Percentiles rank a stretch among this genome's conserved stretches.
These are phyloP conservation scores for Usnea hakonensis DNA, from an alignment of 495 filamentous ascomycete species.

Conservation along the genomic window DNA sequence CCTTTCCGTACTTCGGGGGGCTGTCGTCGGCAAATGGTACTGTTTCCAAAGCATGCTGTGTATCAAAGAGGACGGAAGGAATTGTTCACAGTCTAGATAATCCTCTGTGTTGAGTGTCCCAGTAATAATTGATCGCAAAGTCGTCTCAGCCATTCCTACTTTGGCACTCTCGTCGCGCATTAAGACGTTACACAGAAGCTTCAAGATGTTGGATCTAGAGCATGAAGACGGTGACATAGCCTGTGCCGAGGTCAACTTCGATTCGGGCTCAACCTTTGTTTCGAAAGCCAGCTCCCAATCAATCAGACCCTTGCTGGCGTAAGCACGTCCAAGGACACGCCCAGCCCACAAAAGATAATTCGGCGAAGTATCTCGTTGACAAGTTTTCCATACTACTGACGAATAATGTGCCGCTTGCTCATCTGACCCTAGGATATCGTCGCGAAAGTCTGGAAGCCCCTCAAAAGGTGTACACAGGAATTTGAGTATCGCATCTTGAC, in stretches of 20 bases:
- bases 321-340: constrained; percentile 74
- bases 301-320: constrained; percentile 63
- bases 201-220: constrained; percentile 43
- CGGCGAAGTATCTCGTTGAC: constrained; percentile 51
- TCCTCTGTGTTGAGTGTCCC: constrained; percentile 42
- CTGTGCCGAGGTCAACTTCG: background rate
- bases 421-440: constrained; percentile 58
- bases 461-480: constrained; percentile 69
- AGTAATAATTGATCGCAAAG: constrained; percentile 62
- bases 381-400: constrained; percentile 64
- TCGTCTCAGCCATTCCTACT: constrained; percentile 69
- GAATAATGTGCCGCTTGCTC: constrained; percentile 51
- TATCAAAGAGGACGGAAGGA: constrained; percentile 35
- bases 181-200: constrained; percentile 59
- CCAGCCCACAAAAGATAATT: constrained; percentile 80
- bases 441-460: constrained; percentile 42
- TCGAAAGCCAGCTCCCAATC: constrained; percentile 51
- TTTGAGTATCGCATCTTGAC: constrained; percentile 60
- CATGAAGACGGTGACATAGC: background rate
- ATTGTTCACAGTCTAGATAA: constrained; percentile 40
- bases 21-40: constrained; percentile 33
- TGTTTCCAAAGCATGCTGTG: constrained; percentile 40
- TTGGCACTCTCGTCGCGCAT: constrained; percentile 52
- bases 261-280: constrained; percentile 25
- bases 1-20: background rate